Evolutionary conservation across 2,329 filamentous ascomycete species (phyloP), one percentile per base, ranked within the genome.

Genomic region (Magnaporthiopsis incrustans): DNA sequence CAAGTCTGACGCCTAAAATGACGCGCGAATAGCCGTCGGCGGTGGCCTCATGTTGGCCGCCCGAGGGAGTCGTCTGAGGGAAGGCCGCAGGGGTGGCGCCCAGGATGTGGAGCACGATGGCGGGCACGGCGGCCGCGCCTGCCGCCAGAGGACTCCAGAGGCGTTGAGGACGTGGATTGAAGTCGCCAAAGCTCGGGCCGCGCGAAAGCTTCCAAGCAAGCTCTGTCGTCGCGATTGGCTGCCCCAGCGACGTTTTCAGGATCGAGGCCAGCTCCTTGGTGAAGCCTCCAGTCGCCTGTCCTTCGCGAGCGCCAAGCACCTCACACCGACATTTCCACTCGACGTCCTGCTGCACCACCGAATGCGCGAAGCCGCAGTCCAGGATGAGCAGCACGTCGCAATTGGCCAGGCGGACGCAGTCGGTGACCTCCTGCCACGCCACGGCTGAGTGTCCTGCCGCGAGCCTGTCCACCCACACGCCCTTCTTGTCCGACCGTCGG

Each of bases 311-410:
- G 56, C 25, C 38, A 12, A 63, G 56, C 30, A 63, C 57, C 62
- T 63, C 62, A 26, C 57, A 63, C n/a, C 62, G 56, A 7, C 62
- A 35, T 7, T 50, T 33, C 62, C 62, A 63, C 25, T 57, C 56
- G 25, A 44, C 57, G 18, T 59, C 62, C 11, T 33, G 32, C n/a
- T 30, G 50, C 35, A 63, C 62, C 22, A 63, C 57, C 25, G 57
- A 33, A 22, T 57, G 25, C n/a, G 62, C 53, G 25, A 63, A 63
- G 57, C 32, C 62, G 57, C 62, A 63, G 22, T 63, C 62, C 25
- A 63, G 10, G 25, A 63, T 30, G 6, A 63, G 27, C 33, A 63
- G 57, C 32, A 63, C 62, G 10, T 63, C 62, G 35, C 62, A 63
- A 25, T 30, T 44, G 50, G 35, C 62, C 57, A 59, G 26, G 15